Percentiles rank a stretch among this genome's conserved stretches.
phyloP scores from a whole-genome alignment of 345 rosid species.

The Eucalyptus melliodora region DNA sequence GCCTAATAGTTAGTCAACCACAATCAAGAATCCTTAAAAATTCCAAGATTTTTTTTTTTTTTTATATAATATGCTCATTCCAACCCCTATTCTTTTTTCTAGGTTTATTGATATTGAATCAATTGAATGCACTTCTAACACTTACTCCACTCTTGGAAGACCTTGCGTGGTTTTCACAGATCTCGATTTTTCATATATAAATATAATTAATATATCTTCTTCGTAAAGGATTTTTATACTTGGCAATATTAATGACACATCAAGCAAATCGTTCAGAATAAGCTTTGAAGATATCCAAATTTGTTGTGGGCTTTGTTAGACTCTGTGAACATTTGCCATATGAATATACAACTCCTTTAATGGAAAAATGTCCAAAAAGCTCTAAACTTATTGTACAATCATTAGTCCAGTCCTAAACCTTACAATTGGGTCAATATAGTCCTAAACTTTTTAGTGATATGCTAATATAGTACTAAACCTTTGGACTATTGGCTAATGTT shows the following conservation, averaged over 20 bases:
- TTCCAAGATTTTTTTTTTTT: background rate
- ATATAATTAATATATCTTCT: background rate
- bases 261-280: background rate
- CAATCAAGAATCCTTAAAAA: background rate
- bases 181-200: background rate
- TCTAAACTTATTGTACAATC: fast-evolving
- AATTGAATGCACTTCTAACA: background rate
- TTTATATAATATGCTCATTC: background rate
- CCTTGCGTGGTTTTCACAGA: background rate
- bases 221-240: background rate
- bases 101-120: background rate
- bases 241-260: background rate
- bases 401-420: background rate
- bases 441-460: background rate
- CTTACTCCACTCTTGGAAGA: background rate
- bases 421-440: background rate
- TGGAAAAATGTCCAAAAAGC: background rate
- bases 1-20: background rate
- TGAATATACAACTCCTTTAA: background rate
- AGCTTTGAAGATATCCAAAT: background rate
- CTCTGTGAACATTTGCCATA: background rate
- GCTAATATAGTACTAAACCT: background rate
- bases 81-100: background rate
- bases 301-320: background rate
- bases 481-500: background rate